Base-by-base conservation (phyloP, 2,329 filamentous ascomycete species). In the Sporothrix brasiliensis region DNA sequence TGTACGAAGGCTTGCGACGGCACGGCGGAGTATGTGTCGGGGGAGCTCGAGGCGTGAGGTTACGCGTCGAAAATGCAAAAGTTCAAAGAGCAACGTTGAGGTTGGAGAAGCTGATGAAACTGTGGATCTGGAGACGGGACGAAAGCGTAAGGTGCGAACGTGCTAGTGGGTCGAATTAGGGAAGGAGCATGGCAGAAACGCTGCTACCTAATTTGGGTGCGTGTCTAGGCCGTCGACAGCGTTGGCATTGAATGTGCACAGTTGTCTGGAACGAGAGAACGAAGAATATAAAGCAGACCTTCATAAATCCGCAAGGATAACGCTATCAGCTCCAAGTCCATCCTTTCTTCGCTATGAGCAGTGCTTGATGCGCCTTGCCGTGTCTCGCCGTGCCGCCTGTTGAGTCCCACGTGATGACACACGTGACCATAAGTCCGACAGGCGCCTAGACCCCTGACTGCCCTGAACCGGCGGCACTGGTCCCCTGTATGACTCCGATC, bases 401-500 rank as follows among this genome's bases (percentile, higher is more conserved):
- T 9, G 3, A 34, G 1, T 7, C 9, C 4, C 39, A 63, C 58
- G 58, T 63, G 58, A 63, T 3, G 0, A 1, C 0, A 0, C 58
- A 63, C 58, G 16, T 63, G 58, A 24, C n/a, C 13, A 4, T 16
- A 47, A 11, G 2, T 56, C 56, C 34, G 56, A 61, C 56, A 19
- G 19, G 54, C 54, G 14, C 21, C 58, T 44, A 19, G 39, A 63
- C 58, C 58, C 54, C 19, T 19, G 16, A n/a, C 54, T 58, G 60
- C 60, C 60, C 60, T 66, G 63, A 53, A 66, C 47, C 63, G 47
- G 53, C 16, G 24, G 14, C 41, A 44, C 39, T 27, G 19, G 50
- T n/a, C 66, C 66, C 54, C 61, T 71, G 49, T 41, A 47, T 41
- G 72, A 63, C 75, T 77, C 76, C 76, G 76, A 77, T 77, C 73